Percentiles rank a stretch among this genome's conserved stretches.
Evolutionary conservation across 192 early-diverging fungal species (phyloP).

Genomic region (Backusella tuberculispora): DNA sequence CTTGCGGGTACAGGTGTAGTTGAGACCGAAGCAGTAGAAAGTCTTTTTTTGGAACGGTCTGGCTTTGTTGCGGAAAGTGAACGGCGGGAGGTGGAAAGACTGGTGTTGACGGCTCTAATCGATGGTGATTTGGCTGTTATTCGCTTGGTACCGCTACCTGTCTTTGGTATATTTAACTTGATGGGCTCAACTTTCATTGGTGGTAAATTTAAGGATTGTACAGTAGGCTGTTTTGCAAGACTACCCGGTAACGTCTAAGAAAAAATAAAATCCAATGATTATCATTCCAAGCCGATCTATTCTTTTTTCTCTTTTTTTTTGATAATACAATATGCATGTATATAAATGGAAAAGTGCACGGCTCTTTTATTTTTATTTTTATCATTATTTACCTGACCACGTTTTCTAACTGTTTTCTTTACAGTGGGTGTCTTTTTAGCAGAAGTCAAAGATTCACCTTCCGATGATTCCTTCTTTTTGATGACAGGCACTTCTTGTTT

Average conservation of each 20-base stretch:
- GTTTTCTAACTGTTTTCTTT: conserved; percentile 26
- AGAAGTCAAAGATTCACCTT: conserved; percentile 4
- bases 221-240: conserved; percentile 32
- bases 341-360: conserved; percentile 5
- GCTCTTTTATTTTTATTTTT: conserved; percentile 1
- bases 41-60: not conserved
- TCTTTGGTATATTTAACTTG: conserved; percentile 26
- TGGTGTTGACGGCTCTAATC: conserved; percentile 8
- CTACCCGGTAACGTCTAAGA: conserved; percentile 38
- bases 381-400: conserved; percentile 31
- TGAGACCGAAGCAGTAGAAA: not conserved
- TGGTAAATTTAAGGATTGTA: conserved; percentile 30
- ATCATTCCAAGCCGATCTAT: not conserved
- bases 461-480: not conserved
- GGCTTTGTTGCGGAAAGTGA: not conserved
- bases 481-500: not conserved
- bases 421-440: not conserved
- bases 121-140: not conserved
- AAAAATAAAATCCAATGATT: not conserved
- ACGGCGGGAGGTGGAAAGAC: not conserved
- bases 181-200: conserved; percentile 45
- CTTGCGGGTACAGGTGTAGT: conserved; percentile 6
- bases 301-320: not conserved
- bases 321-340: not conserved
- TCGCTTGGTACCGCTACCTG: not conserved